Conservation (phyloP, 1,284 basidiomycete species). For the Papiliotrema terrestris region DNA sequence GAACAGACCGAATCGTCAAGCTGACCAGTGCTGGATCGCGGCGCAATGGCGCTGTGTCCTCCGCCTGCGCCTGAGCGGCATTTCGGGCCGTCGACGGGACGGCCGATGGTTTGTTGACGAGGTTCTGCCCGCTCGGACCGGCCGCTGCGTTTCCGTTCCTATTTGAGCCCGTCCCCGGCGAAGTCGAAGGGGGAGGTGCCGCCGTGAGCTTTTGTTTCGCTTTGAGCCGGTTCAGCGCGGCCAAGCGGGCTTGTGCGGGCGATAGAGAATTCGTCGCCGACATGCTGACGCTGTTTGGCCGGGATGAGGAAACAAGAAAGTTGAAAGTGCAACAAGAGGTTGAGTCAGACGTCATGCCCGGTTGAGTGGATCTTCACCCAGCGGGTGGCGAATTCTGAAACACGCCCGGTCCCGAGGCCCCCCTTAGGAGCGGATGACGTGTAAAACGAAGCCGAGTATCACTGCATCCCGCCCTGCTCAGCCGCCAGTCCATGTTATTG, state of each 20-base stretch:
- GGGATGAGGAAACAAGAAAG: too few species aligned
- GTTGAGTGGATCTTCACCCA: too few species aligned
- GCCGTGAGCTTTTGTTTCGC: slow-evolving; percentile 34
- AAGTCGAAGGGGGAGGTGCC: neutral
- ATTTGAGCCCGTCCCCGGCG: neutral
- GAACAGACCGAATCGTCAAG: neutral
- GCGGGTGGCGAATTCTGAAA: too few species aligned
- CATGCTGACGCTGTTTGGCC: neutral
- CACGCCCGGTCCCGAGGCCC: neutral
- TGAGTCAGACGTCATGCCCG: too few species aligned
- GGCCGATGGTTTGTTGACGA: slow-evolving; percentile 33
- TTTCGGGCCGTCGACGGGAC: slow-evolving; percentile 38
- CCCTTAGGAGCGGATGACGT: neutral
- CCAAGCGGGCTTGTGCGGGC: slow-evolving; percentile 40
- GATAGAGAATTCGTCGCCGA: slow-evolving; percentile 14
- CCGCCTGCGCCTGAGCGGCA: slow-evolving; percentile 35
- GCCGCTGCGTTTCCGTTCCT: neutral
- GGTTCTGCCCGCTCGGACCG: neutral
- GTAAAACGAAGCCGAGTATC: neutral
- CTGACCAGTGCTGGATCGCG: slow-evolving; percentile 43
- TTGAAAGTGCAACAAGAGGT: too few species aligned
- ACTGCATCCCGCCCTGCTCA: neutral
- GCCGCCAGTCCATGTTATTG: neutral
- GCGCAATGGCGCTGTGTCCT: slow-evolving; percentile 32
- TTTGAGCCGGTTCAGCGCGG: slow-evolving; percentile 48